A percentile compares a stretch with the other conserved stretches of the same genome.
Evolutionary conservation across 768 basidiomycete species (phyloP).

Genomic region (Dacryopinax spathularia): DNA sequence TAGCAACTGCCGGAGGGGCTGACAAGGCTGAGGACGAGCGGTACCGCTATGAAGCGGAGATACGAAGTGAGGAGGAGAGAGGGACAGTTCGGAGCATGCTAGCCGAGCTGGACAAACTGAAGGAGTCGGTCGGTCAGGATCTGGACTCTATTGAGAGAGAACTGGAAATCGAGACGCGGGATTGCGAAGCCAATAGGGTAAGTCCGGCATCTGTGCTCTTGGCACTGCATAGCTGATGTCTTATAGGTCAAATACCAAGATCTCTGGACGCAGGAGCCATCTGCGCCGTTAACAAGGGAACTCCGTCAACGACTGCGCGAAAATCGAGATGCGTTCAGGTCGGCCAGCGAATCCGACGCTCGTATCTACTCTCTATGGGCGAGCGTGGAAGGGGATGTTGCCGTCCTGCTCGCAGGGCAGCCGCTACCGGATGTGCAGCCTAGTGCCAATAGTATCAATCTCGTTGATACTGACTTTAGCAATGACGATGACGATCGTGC

Average conservation of each 20-base stretch:
- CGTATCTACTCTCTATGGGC: constrained; percentile 67
- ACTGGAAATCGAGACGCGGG: constrained; percentile 67
- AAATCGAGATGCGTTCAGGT: constrained; percentile 53
- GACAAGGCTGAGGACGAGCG: constrained; percentile 42
- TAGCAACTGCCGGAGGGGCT: constrained; percentile 32
- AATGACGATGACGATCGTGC: constrained; percentile 46
- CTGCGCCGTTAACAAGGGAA: constrained; percentile 53
- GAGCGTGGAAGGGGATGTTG: constrained; percentile 48
- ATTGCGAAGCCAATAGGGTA: constrained; percentile 71
- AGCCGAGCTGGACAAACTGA: constrained; percentile 42
- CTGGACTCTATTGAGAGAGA: constrained; percentile 50
- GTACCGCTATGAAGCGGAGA: constrained; percentile 59
- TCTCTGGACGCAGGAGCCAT: constrained; percentile 74
- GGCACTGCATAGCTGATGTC: neutral
- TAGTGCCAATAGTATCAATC: neutral
- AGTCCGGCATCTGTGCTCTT: constrained; percentile 7
- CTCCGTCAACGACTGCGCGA: constrained; percentile 67
- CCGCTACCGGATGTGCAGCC: constrained; percentile 7
- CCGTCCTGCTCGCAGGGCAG: constrained; percentile 37
- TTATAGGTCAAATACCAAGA: constrained; percentile 63
- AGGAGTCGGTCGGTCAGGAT: constrained; percentile 41
- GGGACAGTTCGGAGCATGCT: constrained; percentile 55
- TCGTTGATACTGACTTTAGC: neutral
- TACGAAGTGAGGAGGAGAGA: constrained; percentile 49
- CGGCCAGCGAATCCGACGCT: constrained; percentile 62